A percentile compares a stretch with the other conserved stretches of the same genome.
These are phyloP conservation scores for Phytophthora europaea DNA, from an alignment of 352 stramenopile species.

Conservation along the genomic window DNA sequence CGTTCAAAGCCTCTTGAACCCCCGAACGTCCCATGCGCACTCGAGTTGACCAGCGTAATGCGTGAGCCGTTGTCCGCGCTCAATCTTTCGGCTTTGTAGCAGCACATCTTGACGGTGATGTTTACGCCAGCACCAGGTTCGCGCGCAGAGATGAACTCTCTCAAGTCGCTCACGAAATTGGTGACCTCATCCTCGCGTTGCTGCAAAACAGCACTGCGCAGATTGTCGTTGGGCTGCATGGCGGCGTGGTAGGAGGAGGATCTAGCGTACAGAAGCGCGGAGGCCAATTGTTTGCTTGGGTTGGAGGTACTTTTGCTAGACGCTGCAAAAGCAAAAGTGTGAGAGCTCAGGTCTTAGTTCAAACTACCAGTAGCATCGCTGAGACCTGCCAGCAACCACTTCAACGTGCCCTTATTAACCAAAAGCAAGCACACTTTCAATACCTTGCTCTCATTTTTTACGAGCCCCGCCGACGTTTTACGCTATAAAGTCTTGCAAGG, in stretches of 20 bases:
- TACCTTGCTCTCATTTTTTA: too few species aligned
- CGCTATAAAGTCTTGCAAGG: too few species aligned
- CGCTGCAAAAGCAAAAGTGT: background rate
- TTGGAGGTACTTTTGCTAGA: background rate
- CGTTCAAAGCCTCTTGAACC: background rate
- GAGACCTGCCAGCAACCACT: too few species aligned
- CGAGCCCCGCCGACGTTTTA: too few species aligned
- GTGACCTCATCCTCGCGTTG: conserved; percentile 12
- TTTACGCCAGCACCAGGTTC: background rate
- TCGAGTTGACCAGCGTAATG: background rate
- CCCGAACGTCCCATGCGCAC: background rate
- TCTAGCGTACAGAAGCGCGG: background rate
- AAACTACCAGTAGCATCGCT: too few species aligned
- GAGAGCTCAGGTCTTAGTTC: too few species aligned
- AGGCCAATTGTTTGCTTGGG: background rate
- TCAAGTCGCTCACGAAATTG: conserved; percentile 1
- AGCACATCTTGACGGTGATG: conserved; percentile 15
- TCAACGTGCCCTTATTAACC: too few species aligned
- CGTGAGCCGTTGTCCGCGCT: conserved; percentile 5
- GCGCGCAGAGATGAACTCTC: conserved; percentile 7
- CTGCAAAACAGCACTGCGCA: conserved; percentile 3
- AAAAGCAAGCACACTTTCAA: too few species aligned
- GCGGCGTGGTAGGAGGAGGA: too few species aligned
- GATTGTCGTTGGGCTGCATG: background rate
- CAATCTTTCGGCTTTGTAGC: background rate